phyloP scores from a whole-genome alignment of 306 rosid genomes.

The Glycine soja region DNA sequence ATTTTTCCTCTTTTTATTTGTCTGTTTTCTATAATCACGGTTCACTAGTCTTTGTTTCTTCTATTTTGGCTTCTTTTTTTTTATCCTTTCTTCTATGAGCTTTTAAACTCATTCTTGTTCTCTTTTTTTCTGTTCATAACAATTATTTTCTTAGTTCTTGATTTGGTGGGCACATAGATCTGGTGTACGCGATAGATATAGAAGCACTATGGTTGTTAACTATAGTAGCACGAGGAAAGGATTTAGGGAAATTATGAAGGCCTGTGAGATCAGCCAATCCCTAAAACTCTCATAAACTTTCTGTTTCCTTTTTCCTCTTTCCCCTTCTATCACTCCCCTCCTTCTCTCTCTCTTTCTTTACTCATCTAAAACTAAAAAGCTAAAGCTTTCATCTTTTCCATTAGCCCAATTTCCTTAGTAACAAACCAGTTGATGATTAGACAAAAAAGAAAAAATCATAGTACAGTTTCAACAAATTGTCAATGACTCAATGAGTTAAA shows the following conservation, averaged over 20 bases:
- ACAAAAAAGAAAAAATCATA: conserved; percentile 12
- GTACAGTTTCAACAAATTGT: conserved; percentile 47
- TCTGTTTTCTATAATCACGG: conserved; percentile 44
- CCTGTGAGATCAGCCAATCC: conserved; percentile 62
- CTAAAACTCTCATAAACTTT: conserved; percentile 50
- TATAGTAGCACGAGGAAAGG: conserved; percentile 54
- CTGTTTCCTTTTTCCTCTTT: conserved; percentile 46
- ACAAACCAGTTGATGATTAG: conserved; percentile 53
- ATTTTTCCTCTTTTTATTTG: conserved; percentile 41
- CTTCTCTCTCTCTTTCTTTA: neutral
- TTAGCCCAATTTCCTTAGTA: conserved; percentile 65
- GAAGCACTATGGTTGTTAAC: conserved; percentile 53
- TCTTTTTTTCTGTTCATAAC: conserved; percentile 50
- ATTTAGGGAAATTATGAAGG: conserved; percentile 52
- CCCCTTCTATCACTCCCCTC: neutral
- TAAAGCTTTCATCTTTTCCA: conserved; percentile 59
- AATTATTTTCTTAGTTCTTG: conserved; percentile 51
- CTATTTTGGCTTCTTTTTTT: conserved; percentile 42
- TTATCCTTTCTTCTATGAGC: too few species aligned
- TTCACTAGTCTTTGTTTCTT: conserved; percentile 50
- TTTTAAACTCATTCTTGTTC: too few species aligned
- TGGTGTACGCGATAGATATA: conserved; percentile 57
- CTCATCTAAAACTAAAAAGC: conserved; percentile 22
- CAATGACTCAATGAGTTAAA: conserved; percentile 34
- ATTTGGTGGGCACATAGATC: conserved; percentile 73